Evolutionary conservation across 1,139 yeast genomes (phyloP).

Genomic region (Geotrichum klebahnii): DNA sequence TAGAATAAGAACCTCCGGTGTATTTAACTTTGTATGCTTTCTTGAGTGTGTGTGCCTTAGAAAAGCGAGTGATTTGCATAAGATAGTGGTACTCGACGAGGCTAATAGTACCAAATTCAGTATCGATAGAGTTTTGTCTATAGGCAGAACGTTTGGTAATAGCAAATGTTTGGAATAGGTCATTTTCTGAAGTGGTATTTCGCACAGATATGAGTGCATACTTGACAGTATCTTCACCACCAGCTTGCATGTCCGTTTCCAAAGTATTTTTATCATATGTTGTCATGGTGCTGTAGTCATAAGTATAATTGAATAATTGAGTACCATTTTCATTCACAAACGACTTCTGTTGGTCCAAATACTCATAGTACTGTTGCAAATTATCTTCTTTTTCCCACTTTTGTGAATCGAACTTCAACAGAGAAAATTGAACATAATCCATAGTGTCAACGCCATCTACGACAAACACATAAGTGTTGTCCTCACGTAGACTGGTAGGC

Average conservation of each 20-base stretch:
- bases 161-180: slow-evolving; percentile 16
- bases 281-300: slow-evolving; percentile 13
- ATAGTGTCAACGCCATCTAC: slow-evolving; percentile 17
- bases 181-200: slow-evolving; percentile 14
- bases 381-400: slow-evolving; percentile 1
- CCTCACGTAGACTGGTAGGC: slow-evolving; percentile 7
- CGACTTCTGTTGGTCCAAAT: slow-evolving; percentile 3
- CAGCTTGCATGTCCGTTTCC: slow-evolving; percentile 9
- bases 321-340: slow-evolving; percentile 16
- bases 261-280: slow-evolving; percentile 7
- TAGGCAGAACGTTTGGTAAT: slow-evolving; percentile 19
- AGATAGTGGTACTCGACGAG: slow-evolving; percentile 20
- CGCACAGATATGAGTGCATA: slow-evolving; percentile 15
- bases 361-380: slow-evolving; percentile 14
- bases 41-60: slow-evolving; percentile 5
- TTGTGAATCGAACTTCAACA: slow-evolving; percentile 13
- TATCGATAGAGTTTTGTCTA: slow-evolving; percentile 4
- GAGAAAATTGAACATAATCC: slow-evolving; percentile 15
- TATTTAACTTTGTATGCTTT: slow-evolving; percentile 11
- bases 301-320: slow-evolving; percentile 19
- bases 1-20: slow-evolving; percentile 6
- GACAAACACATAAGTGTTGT: slow-evolving; percentile 16
- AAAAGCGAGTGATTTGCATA: slow-evolving; percentile 11
- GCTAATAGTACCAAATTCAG: slow-evolving; percentile 17
- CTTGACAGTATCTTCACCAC: slow-evolving; percentile 13